Evolutionary conservation across 371 early-diverging fungal genomes (phyloP).

Genomic region (Apophysomyces ossiformis): DNA sequence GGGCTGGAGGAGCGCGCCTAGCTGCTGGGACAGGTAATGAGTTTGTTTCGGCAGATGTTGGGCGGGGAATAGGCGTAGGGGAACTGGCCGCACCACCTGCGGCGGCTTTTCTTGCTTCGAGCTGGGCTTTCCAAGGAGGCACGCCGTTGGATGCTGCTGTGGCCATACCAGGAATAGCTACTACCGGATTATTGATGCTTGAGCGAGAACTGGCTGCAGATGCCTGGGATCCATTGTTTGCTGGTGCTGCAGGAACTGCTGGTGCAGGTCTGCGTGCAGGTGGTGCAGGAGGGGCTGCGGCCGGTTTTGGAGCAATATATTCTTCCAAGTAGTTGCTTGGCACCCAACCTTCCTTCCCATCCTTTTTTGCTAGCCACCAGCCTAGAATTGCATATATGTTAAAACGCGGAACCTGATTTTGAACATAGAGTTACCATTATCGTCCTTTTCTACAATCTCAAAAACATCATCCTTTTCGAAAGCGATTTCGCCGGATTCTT

Average conservation of each 20-base stretch:
- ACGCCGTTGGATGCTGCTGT: conserved; percentile 31
- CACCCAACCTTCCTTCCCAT: conserved; percentile 83
- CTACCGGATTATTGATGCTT: conserved; percentile 7
- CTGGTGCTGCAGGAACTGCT: conserved; percentile 29
- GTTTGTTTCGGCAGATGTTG: conserved; percentile 18
- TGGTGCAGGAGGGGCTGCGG: conserved; percentile 59
- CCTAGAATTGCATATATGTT: conserved; percentile 29
- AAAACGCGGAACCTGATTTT: neutral
- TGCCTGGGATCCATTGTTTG: conserved; percentile 8
- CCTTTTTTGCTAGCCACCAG: conserved; percentile 83
- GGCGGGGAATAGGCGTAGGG: conserved; percentile 31
- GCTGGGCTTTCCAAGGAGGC: conserved; percentile 59
- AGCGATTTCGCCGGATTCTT: conserved; percentile 69
- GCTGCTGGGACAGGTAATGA: conserved; percentile 52
- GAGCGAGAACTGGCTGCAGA: neutral
- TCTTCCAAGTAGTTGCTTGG: conserved; percentile 85
- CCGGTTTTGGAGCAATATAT: conserved; percentile 47
- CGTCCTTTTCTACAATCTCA: conserved; percentile 79
- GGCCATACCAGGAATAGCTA: conserved; percentile 31
- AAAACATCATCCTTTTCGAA: conserved; percentile 72
- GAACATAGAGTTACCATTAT: conserved; percentile 53
- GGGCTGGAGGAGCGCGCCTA: conserved; percentile 51
- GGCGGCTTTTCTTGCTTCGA: conserved; percentile 56
- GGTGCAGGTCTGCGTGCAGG: conserved; percentile 57
- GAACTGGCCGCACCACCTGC: conserved; percentile 16